These are phyloP conservation scores for Hypomontagnella submonticulosa DNA, from an alignment of 495 filamentous ascomycete genomes.

Conservation along the genomic window DNA sequence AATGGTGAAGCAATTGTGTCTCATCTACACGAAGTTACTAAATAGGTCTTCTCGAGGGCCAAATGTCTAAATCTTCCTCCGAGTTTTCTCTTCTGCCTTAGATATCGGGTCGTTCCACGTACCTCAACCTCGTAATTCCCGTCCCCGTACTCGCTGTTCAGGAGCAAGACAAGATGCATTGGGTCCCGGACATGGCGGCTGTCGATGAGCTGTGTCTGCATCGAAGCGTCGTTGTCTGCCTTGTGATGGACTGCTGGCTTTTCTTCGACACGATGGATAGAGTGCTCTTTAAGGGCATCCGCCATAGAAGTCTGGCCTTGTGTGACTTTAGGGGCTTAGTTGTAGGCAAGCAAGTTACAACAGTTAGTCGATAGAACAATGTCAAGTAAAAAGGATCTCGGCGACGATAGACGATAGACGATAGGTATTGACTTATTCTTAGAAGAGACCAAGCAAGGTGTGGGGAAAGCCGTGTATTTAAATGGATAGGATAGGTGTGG, in stretches of 20 bases:
- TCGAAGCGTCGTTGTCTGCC: neutral
- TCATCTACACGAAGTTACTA: conserved; percentile 10
- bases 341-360: too few species aligned
- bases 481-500: too few species aligned
- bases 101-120: neutral
- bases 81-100: too few species aligned
- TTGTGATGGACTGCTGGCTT: neutral
- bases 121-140: conserved; percentile 28
- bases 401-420: too few species aligned
- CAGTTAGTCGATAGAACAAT: too few species aligned
- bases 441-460: too few species aligned
- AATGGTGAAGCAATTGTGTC: conserved; percentile 23
- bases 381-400: too few species aligned
- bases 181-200: conserved; percentile 17
- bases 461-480: too few species aligned
- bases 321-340: too few species aligned
- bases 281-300: neutral
- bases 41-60: neutral
- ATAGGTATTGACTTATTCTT: too few species aligned
- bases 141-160: conserved; percentile 19
- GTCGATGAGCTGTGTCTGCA: conserved; percentile 25
- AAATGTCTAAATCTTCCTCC: too few species aligned
- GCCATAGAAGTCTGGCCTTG: neutral
- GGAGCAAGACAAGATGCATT: conserved; percentile 18
- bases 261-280: neutral